Evolutionary conservation across 805 yeast genomes (phyloP), one percentile per base, ranked within the genome.

Genomic region (Suhomyces sp.): DNA sequence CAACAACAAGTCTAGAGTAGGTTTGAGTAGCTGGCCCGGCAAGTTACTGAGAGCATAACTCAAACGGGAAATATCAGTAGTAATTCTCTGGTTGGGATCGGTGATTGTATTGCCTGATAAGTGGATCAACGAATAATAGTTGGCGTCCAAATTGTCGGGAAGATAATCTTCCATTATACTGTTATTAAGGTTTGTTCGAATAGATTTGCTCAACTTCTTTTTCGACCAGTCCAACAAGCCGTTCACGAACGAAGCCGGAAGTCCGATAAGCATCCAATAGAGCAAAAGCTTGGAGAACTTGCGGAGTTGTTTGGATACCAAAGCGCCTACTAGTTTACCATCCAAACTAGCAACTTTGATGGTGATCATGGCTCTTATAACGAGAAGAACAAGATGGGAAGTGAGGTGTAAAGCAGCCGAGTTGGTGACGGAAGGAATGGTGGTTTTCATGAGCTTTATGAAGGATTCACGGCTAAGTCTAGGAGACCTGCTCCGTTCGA

Each of bases 341-440:
- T 92, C 97, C 53, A 92, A 75, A 10, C 86, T 82, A 5, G 97
- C 97, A 13, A 91, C 92, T 62, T 85, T 85, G 46, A 92, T 77
- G 2, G 96, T 86, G 26, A 92, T 70, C 23, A 85, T 67, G 0
- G 97, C 93, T 57, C 96, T 78, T 4, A 80, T 57, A 3, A 88
- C 77, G 45, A 92, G 74, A 24, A 90, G 73, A 0, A 74, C 63
- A 5, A 90, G 69, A 67, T 90, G 93, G 0, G 80, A 58, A 0
- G 66, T 54, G 36, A 88, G 73, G 52, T 70, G 69, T 6, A 58
- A 38, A 13, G 73, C 65, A 5, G 77, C 66, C 12, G 66, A 56
- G 56, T 72, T 67, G 5, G 52, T 54, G 15, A 57, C 49, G 3
- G 60, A 54, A 2, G 80, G 80, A 5, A 73, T 57, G 2, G 77